These are phyloP conservation scores for Scalesia atractyloides DNA, from an alignment of 129 eudicot genomes.

Conservation along the genomic window DNA sequence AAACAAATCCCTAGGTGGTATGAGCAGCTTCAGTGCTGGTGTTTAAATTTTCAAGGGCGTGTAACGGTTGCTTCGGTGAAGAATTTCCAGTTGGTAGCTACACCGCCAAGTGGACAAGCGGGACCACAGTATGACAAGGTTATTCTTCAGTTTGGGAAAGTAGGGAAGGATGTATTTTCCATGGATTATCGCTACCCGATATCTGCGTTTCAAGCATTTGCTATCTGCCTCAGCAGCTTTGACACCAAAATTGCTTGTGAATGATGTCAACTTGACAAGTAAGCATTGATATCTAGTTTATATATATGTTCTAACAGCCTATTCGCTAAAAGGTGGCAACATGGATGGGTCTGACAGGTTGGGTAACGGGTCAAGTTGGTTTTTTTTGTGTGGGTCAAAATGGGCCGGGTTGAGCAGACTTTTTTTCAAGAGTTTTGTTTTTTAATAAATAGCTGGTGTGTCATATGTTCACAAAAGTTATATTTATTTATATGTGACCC, in stretches of 20 bases:
- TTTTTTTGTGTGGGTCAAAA: neutral
- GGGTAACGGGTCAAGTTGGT: neutral
- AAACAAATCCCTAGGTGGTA: constrained; percentile 95
- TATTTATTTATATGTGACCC: too few relatives aligned
- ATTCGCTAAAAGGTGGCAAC: neutral
- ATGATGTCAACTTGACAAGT: constrained; percentile 46
- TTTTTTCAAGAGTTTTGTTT: neutral
- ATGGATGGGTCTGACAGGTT: neutral
- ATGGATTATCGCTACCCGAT: constrained; percentile 90
- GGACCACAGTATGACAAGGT: constrained; percentile 69
- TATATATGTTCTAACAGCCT: neutral
- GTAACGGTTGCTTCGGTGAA: constrained; percentile 95
- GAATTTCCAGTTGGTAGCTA: constrained; percentile 88
- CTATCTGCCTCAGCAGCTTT: constrained; percentile 90
- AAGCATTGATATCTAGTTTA: neutral
- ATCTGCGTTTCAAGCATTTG: constrained; percentile 94
- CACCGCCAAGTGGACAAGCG: constrained; percentile 53
- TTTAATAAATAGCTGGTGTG: neutral
- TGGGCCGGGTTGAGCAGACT: neutral
- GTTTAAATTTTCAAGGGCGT: constrained; percentile 86
- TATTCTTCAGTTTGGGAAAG: constrained; percentile 90
- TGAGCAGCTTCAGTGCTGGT: constrained; percentile 96
- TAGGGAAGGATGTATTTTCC: constrained; percentile 82
- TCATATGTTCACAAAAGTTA: neutral
- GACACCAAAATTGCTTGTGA: constrained; percentile 95